Conservation (phyloP, 192 early-diverging fungal species). For the Lobosporangium transversale region DNA sequence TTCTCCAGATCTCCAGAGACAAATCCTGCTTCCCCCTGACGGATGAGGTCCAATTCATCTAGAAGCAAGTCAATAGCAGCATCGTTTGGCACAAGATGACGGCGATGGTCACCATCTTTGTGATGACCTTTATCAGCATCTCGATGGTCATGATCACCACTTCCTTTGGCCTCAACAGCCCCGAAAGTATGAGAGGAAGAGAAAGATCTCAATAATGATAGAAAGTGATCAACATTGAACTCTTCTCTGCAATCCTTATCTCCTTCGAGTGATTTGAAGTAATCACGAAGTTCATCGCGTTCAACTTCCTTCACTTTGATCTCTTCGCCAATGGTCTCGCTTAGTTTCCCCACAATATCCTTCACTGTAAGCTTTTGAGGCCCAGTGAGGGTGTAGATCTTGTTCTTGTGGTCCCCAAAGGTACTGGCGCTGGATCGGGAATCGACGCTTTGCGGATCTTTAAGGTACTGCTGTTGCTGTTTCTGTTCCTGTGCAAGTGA, state of each 20-base stretch:
- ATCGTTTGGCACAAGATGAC: slow-evolving; percentile 10
- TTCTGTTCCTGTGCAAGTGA: background rate
- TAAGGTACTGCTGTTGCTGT: background rate
- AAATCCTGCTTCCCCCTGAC: slow-evolving; percentile 18
- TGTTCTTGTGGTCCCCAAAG: slow-evolving; percentile 22
- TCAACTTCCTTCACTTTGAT: slow-evolving; percentile 25
- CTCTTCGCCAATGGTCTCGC: slow-evolving; percentile 22
- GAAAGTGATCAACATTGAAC: background rate
- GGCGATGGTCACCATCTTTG: background rate
- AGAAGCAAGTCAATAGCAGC: slow-evolving; percentile 20
- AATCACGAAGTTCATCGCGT: slow-evolving; percentile 25
- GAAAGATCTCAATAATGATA: too few relatives aligned
- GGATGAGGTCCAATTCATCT: slow-evolving; percentile 33
- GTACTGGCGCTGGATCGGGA: too few relatives aligned
- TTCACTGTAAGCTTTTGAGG: slow-evolving; percentile 21
- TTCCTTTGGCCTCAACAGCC: background rate
- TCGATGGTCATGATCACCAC: background rate
- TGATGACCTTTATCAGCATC: background rate
- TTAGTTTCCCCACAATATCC: slow-evolving; percentile 8
- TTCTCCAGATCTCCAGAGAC: slow-evolving; percentile 35
- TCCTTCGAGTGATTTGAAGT: slow-evolving; percentile 25
- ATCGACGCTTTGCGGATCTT: background rate
- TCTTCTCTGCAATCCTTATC: background rate
- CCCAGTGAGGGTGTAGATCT: slow-evolving; percentile 32
- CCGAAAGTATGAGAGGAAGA: too few relatives aligned